Percentiles rank a stretch among this genome's conserved stretches.
Conservation (phyloP, 2,329 filamentous ascomycete species). For the Aspergillus glaucus region DNA sequence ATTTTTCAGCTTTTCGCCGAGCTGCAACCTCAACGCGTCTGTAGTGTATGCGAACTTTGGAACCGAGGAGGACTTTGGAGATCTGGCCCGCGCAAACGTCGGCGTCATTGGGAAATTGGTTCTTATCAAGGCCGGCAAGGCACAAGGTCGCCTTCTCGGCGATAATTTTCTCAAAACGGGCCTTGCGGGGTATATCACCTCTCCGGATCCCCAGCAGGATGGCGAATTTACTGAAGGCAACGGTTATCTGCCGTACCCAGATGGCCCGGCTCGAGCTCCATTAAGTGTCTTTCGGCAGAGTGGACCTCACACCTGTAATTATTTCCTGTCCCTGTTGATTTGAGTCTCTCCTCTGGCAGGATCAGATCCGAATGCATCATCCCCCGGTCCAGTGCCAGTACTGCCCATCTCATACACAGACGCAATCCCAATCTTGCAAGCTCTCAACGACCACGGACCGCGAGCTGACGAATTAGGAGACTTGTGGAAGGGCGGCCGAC, state of each 20-base stretch:
- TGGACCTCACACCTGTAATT: background rate
- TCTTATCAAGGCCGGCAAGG: background rate
- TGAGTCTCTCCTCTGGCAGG: background rate
- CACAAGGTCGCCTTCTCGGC: background rate
- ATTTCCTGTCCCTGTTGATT: background rate
- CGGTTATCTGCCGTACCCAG: background rate
- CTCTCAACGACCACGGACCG: conserved; percentile 25
- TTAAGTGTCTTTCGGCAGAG: background rate
- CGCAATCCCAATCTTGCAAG: conserved; percentile 18
- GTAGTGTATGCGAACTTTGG: background rate
- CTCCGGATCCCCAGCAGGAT: background rate
- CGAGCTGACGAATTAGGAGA: conserved; percentile 15
- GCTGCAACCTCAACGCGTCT: background rate
- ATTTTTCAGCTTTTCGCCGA: background rate
- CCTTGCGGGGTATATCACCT: background rate
- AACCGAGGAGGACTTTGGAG: background rate
- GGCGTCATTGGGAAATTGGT: background rate
- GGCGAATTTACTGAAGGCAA: background rate
- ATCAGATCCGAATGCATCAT: background rate
- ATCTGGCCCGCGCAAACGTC: background rate
- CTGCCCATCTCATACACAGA: conserved; percentile 2
- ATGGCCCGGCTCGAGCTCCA: background rate
- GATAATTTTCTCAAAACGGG: background rate
- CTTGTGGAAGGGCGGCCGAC: conserved; percentile 8
- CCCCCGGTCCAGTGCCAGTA: background rate